Percentiles rank a stretch among this genome's conserved stretches.
These are phyloP conservation scores for Cytospora leucostoma DNA, from an alignment of 2,329 filamentous ascomycete genomes.

Conservation along the genomic window DNA sequence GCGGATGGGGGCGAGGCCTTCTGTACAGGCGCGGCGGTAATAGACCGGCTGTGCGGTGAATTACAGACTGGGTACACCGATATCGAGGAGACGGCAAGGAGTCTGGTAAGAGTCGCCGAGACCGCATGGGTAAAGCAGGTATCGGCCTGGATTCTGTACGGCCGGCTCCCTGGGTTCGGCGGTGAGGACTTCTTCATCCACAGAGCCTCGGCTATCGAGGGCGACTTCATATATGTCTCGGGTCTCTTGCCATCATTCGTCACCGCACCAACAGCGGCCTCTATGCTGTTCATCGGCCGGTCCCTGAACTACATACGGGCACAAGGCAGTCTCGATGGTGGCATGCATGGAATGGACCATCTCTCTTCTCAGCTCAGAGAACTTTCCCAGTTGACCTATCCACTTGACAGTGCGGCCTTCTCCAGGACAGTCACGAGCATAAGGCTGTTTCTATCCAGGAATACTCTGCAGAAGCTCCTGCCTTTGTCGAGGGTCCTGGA, in stretches of 20 bases:
- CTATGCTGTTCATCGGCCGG: constrained; percentile 87
- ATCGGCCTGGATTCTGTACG: constrained; percentile 88
- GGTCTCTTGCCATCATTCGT: constrained; percentile 79
- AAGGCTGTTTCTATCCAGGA: constrained; percentile 78
- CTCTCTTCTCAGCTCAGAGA: constrained; percentile 68
- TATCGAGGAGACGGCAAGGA: constrained; percentile 73
- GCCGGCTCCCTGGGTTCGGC: constrained; percentile 75
- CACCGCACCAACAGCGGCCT: constrained; percentile 69
- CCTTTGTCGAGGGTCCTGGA: constrained; percentile 77
- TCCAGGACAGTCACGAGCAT: constrained; percentile 74
- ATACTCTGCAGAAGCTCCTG: constrained; percentile 78
- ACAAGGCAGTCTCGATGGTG: constrained; percentile 48
- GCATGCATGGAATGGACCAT: constrained; percentile 56
- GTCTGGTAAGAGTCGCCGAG: constrained; percentile 77
- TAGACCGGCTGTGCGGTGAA: constrained; percentile 74
- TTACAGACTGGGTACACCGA: constrained; percentile 87
- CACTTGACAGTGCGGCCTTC: constrained; percentile 71
- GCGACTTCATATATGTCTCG: constrained; percentile 60
- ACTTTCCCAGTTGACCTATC: constrained; percentile 69
- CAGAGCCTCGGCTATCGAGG: constrained; percentile 45
- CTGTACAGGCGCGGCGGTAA: constrained; percentile 71
- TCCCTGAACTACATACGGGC: constrained; percentile 81
- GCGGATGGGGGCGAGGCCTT: constrained; percentile 31
- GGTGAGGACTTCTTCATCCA: constrained; percentile 85
- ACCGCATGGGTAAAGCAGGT: constrained; percentile 88